Percentiles rank a stretch among this genome's conserved stretches.
These are phyloP conservation scores for Pythium phragmitis DNA, from an alignment of 352 stramenopile species.

Conservation along the genomic window DNA sequence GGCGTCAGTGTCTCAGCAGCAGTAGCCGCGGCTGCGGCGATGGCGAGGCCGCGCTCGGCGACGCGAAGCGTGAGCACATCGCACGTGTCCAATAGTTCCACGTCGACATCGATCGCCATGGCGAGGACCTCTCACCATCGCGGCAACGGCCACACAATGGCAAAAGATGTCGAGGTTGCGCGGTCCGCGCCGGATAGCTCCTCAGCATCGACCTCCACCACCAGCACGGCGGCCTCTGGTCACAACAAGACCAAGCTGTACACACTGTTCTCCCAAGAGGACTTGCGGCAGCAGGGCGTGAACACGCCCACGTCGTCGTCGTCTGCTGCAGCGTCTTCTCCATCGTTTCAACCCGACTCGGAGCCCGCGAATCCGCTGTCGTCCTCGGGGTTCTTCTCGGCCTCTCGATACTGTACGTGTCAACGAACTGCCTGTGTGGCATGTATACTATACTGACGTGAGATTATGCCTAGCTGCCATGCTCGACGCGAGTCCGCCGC, in stretches of 20 bases:
- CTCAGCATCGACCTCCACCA: neutral
- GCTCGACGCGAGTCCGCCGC: constrained; percentile 53
- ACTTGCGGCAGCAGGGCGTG: constrained; percentile 18
- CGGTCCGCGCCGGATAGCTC: constrained; percentile 1
- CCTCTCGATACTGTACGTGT: constrained; percentile 28
- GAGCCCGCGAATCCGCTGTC: constrained; percentile 20
- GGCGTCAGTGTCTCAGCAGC: constrained; percentile 9
- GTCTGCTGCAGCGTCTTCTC: neutral
- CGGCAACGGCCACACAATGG: neutral
- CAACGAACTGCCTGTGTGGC: neutral
- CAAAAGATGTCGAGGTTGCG: constrained; percentile 11
- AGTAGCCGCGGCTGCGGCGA: neutral
- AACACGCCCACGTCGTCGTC: neutral
- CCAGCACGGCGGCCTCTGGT: neutral
- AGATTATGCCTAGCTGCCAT: constrained; percentile 39
- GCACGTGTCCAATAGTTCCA: constrained; percentile 5
- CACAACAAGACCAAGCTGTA: constrained; percentile 15
- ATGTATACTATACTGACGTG: constrained; percentile 1
- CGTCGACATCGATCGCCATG: neutral
- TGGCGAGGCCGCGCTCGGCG: constrained; percentile 18
- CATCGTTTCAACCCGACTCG: constrained; percentile 5
- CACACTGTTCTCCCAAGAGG: constrained; percentile 25
- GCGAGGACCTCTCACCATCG: neutral
- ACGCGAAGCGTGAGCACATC: constrained; percentile 26
- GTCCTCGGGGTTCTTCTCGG: constrained; percentile 27